These are phyloP conservation scores for Aegilops tauschii DNA, from an alignment of 176 grass and related monocot species.

Conservation along the genomic window DNA sequence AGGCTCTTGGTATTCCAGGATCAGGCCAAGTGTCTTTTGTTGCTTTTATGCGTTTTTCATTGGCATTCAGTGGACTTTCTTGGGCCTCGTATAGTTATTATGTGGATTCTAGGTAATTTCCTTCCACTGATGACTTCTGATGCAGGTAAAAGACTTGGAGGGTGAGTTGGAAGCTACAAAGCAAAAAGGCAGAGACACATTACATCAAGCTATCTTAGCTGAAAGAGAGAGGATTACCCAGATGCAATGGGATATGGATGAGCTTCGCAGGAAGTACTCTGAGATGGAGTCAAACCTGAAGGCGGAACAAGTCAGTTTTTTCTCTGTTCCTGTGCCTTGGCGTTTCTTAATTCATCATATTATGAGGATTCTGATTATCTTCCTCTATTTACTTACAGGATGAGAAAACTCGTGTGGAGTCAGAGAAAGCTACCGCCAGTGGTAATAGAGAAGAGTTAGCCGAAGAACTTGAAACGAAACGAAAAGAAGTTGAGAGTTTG, in stretches of 20 bases:
- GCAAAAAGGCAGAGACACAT: conserved; percentile 80
- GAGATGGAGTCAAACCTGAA: conserved; percentile 83
- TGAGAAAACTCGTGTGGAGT: conserved; percentile 70
- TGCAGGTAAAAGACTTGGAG: conserved; percentile 98
- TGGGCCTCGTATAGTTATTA: neutral
- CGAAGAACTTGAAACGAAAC: conserved; percentile 66
- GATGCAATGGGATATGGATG: conserved; percentile 99
- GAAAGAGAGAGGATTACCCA: conserved; percentile 94
- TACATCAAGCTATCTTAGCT: conserved; percentile 78
- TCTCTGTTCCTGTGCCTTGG: neutral
- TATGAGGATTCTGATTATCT: conserved; percentile 13
- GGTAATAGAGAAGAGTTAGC: conserved; percentile 70
- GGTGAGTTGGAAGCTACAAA: conserved; percentile 91
- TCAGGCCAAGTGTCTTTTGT: neutral
- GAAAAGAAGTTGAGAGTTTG: conserved; percentile 68
- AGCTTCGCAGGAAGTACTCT: conserved; percentile 79
- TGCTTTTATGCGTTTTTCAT: conserved; percentile 9
- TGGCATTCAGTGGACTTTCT: neutral
- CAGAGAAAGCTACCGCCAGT: conserved; percentile 53
- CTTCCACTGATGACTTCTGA: conserved; percentile 27
- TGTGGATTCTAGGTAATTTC: neutral
- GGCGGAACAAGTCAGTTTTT: conserved; percentile 58
- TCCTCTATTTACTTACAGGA: conserved; percentile 41
- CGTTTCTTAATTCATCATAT: conserved; percentile 20
- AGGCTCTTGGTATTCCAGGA: conserved; percentile 6